These are phyloP conservation scores for Tylopilus cervinicoccineus DNA, from an alignment of 768 basidiomycete genomes.

Conservation along the genomic window DNA sequence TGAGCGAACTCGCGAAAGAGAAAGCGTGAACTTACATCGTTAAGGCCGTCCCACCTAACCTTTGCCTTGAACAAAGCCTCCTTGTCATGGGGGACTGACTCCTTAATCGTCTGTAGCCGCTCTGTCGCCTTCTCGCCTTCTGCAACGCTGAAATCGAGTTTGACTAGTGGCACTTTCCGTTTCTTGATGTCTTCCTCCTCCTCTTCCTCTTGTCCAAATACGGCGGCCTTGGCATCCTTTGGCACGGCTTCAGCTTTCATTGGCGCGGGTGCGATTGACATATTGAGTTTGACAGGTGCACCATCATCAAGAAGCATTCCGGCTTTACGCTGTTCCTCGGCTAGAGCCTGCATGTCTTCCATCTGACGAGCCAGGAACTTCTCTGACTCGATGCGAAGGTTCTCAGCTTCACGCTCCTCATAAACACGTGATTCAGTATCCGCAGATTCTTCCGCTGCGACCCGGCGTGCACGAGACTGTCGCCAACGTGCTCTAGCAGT, in stretches of 20 bases:
- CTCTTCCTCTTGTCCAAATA: constrained; percentile 81
- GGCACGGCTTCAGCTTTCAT: constrained; percentile 43
- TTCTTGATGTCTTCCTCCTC: constrained; percentile 80
- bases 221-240: constrained; percentile 50
- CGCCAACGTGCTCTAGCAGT: constrained; percentile 77
- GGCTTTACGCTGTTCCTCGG: constrained; percentile 86
- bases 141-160: constrained; percentile 84
- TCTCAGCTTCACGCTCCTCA: constrained; percentile 84
- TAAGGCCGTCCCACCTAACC: constrained; percentile 89
- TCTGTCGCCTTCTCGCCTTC: constrained; percentile 80
- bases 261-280: constrained; percentile 55
- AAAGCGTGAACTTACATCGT: constrained; percentile 56
- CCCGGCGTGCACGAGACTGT: constrained; percentile 60
- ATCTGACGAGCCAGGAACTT: constrained; percentile 91
- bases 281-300: constrained; percentile 82
- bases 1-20: constrained; percentile 12
- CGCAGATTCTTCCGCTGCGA: constrained; percentile 75
- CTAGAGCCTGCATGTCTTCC: constrained; percentile 92
- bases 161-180: constrained; percentile 81
- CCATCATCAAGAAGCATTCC: constrained; percentile 90
- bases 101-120: constrained; percentile 71
- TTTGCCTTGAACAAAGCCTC: constrained; percentile 78
- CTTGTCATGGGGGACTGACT: constrained; percentile 71
- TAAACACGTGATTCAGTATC: constrained; percentile 79
- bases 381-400: constrained; percentile 86